phyloP scores from a whole-genome alignment of 2,329 filamentous ascomycete species.

The Fusarium caatingaense region DNA sequence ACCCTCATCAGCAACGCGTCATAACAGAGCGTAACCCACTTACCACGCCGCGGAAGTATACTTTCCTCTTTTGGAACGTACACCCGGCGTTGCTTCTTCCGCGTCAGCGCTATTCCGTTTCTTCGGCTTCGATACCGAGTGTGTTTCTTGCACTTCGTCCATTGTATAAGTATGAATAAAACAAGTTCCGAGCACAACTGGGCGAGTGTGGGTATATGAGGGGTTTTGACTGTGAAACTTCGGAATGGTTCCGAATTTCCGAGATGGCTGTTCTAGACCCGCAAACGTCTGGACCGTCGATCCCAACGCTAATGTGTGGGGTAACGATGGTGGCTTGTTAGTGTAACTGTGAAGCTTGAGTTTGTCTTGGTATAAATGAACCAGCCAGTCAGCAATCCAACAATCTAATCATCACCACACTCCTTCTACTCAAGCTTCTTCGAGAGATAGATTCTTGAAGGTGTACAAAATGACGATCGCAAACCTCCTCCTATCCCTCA shows the following conservation, averaged over 20 bases:
- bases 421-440: too few species aligned
- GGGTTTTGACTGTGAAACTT: background rate
- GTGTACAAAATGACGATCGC: slow-evolving; percentile 44
- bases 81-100: slow-evolving; percentile 1
- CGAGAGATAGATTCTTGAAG: too few species aligned
- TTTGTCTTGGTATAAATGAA: background rate
- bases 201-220: background rate
- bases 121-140: slow-evolving; percentile 16
- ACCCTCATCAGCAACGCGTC: slow-evolving; percentile 6
- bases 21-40: background rate
- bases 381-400: background rate
- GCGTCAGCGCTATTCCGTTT: slow-evolving; percentile 29
- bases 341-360: background rate
- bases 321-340: background rate
- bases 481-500: slow-evolving; percentile 36
- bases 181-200: slow-evolving; percentile 16
- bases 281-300: background rate
- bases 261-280: background rate
- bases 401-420: background rate
- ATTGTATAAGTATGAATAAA: background rate
- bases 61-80: slow-evolving; percentile 50
- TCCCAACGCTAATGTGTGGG: background rate
- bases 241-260: slow-evolving; percentile 40
- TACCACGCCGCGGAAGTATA: slow-evolving; percentile 55
- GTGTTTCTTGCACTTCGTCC: background rate